Evolutionary conservation across 2,329 filamentous ascomycete species (phyloP).

Genomic region (Venturia carpophila): DNA sequence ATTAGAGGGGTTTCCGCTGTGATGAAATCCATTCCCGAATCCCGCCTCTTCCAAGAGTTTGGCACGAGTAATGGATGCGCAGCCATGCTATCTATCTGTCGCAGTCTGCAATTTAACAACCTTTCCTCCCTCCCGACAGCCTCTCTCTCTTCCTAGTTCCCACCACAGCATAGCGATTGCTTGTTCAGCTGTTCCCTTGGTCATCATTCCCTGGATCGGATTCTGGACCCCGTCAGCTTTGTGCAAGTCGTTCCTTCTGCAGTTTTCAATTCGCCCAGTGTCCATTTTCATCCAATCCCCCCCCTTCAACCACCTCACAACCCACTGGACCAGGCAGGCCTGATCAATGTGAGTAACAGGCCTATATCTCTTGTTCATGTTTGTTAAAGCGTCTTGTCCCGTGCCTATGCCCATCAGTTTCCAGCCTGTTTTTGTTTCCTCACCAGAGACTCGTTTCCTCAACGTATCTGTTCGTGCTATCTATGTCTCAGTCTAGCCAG

Average conservation of each 20-base stretch:
- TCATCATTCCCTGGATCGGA: slow-evolving; percentile 1
- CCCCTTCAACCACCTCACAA: background rate
- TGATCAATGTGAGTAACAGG: background rate
- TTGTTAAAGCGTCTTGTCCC: background rate
- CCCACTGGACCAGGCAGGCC: background rate
- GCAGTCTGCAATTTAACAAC: background rate
- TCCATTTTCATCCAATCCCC: background rate
- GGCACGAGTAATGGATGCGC: slow-evolving; percentile 3
- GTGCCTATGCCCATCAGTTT: background rate
- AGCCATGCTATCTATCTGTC: background rate
- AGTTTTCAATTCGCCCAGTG: background rate
- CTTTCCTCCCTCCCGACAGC: background rate
- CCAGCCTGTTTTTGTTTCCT: background rate
- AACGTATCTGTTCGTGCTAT: background rate
- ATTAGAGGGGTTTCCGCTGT: background rate
- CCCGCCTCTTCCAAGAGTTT: background rate
- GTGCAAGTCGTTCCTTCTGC: slow-evolving; percentile 1
- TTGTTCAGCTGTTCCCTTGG: background rate
- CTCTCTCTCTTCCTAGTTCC: background rate
- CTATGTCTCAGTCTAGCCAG: slow-evolving; percentile 1
- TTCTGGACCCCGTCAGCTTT: background rate
- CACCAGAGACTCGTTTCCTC: background rate
- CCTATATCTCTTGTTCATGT: background rate
- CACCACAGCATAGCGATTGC: background rate
- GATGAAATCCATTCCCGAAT: background rate